Percentiles rank a stretch among this genome's conserved stretches.
These are phyloP conservation scores for Solanum chaucha DNA, from an alignment of 257 asterid genomes.

Conservation along the genomic window DNA sequence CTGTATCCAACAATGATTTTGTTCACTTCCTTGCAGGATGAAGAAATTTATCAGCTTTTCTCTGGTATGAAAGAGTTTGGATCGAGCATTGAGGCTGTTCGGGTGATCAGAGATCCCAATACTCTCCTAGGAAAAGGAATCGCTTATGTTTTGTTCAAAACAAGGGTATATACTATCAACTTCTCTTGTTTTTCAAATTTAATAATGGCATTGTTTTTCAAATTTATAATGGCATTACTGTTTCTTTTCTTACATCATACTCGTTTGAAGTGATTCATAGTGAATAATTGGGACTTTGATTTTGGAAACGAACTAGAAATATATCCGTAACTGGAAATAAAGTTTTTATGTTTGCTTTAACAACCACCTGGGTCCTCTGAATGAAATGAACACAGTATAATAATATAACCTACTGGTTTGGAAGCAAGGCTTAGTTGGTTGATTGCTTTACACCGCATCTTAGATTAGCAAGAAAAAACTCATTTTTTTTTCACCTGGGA, in stretches of 20 bases:
- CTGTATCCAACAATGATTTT: neutral
- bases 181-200: neutral
- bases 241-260: neutral
- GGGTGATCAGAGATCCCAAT: constrained; percentile 84
- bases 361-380: neutral
- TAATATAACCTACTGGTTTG: neutral
- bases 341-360: neutral
- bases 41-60: constrained; percentile 78
- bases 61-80: constrained; percentile 55
- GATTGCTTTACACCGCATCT: neutral
- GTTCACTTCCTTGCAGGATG: constrained; percentile 40
- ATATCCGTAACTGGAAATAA: neutral
- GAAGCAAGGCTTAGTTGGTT: neutral
- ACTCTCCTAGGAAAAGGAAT: constrained; percentile 89
- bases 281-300: neutral
- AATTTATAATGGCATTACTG: neutral
- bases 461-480: neutral
- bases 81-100: constrained; percentile 68
- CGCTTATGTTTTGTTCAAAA: constrained; percentile 84
- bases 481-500: neutral
- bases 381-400: neutral
- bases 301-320: neutral
- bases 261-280: neutral
- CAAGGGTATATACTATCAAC: constrained; percentile 48
- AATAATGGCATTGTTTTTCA: neutral